Base-by-base conservation (phyloP, 805 yeast genomes). In the Saccharomycopsis olivae region DNA sequence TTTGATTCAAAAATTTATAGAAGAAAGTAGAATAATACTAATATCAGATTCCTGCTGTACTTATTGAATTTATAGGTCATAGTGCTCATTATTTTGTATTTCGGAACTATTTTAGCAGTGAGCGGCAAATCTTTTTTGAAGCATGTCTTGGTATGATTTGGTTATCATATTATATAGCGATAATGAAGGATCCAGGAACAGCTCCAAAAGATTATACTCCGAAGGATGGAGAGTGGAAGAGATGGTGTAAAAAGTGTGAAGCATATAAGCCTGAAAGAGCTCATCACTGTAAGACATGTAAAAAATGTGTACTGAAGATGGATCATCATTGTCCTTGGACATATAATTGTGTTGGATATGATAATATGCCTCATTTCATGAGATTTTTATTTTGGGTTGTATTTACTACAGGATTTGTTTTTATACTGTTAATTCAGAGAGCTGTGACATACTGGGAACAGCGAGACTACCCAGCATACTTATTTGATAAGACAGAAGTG, bases 311-410 rank as follows among this genome's bases (percentile, higher is more conserved):
- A 13, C 56, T 86, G 42, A 71, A 73, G 53, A 88, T 87, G 96
- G 96, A 87, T 57, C 96, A 87, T 56, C 96, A 87, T 59, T 78
- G 47, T 55, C 95, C 96, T 0, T 88, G 96, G 96, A 85, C 95
- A 0, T 71, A 74, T 57, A 88, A 84, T 54, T 88, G 96, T 54
- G 89, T 88, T 16, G 96, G 96, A 0, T 75, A 74, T 53, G 56
- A 58, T 0, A 88, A 88, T 53, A 65, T 74, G 56, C 85, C 94
- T 0, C 88, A 84, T 55, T 88, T 88, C 54, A 51, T 82, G 47
- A 63, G 96, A 40, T 88, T 88, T 53, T 52, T 88, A 27, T 50
- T 67, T 9, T 78, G 87, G 82, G 78, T 83, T 2, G 55, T 71
- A 16, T 52, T 67, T 25, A 63, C 77, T 1, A 68, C 79, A 1